Percentiles rank a stretch among this genome's conserved stretches.
phyloP scores from a whole-genome alignment of 202 grass and related monocot genomes.

The Brachypodium distachyon region DNA sequence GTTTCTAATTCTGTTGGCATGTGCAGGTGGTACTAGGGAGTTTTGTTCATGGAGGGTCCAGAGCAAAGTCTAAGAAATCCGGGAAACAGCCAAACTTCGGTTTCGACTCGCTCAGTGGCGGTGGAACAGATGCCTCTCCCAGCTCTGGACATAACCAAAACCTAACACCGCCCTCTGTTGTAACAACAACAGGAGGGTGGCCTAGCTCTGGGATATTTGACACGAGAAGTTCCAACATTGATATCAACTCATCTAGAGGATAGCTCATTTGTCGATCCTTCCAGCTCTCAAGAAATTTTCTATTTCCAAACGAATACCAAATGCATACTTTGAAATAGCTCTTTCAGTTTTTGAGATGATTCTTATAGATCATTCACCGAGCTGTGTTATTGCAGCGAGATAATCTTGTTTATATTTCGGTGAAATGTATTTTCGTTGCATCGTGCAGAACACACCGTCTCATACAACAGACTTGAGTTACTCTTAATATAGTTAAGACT shows the following conservation, averaged over 20 bases:
- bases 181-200: slow-evolving; percentile 46
- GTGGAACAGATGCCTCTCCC: slow-evolving; percentile 20
- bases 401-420: neutral
- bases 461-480: neutral
- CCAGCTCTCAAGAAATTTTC: slow-evolving; percentile 13
- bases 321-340: slow-evolving; percentile 35
- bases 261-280: slow-evolving; percentile 46
- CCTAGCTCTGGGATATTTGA: slow-evolving; percentile 49
- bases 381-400: neutral
- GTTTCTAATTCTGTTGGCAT: neutral
- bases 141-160: slow-evolving; percentile 59
- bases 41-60: slow-evolving; percentile 56
- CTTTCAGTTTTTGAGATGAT: slow-evolving; percentile 30
- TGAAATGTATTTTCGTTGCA: neutral
- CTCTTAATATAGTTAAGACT: neutral
- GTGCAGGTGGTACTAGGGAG: slow-evolving; percentile 65
- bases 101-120: slow-evolving; percentile 19
- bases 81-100: slow-evolving; percentile 25
- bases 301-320: slow-evolving; percentile 4
- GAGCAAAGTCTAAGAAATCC: slow-evolving; percentile 53
- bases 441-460: neutral
- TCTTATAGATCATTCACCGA: slow-evolving; percentile 26
- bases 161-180: slow-evolving; percentile 30
- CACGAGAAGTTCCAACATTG: slow-evolving; percentile 54
- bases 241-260: slow-evolving; percentile 86